A percentile compares a stretch with the other conserved stretches of the same genome.
phyloP scores from a whole-genome alignment of 805 yeast genomes.

The Kodamaea hsintzibuensis region DNA sequence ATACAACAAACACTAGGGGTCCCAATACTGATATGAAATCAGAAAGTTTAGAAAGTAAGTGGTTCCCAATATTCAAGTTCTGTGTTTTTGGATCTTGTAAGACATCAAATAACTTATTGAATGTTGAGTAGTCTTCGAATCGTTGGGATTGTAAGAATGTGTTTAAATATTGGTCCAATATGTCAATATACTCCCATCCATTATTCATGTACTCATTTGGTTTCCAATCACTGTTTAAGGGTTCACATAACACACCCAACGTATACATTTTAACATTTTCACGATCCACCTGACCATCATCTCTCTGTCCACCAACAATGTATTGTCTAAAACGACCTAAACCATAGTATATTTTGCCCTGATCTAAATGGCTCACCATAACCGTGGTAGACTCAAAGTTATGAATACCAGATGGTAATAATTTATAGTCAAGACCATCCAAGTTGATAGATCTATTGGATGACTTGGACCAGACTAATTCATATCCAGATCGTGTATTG shows the following conservation, averaged over 20 bases:
- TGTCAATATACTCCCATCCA: constrained; percentile 45
- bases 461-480: constrained; percentile 37
- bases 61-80: constrained; percentile 30
- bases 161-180: constrained; percentile 29
- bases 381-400: constrained; percentile 31
- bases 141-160: constrained; percentile 20
- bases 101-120: constrained; percentile 18
- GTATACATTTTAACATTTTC: constrained; percentile 58
- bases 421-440: constrained; percentile 39
- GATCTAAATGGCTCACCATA: constrained; percentile 28
- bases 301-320: constrained; percentile 8
- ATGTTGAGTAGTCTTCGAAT: constrained; percentile 18
- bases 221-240: constrained; percentile 36
- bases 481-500: constrained; percentile 37
- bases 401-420: constrained; percentile 44
- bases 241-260: constrained; percentile 59
- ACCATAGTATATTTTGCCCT: constrained; percentile 33
- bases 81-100: constrained; percentile 20
- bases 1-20: constrained; percentile 62
- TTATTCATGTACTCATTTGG: constrained; percentile 39
- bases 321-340: constrained; percentile 33
- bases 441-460: constrained; percentile 17
- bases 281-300: constrained; percentile 12
- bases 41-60: constrained; percentile 45
- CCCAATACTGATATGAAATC: constrained; percentile 31